phyloP scores from a whole-genome alignment of 1,139 yeast genomes.

The Magnusiomyces ingens region DNA sequence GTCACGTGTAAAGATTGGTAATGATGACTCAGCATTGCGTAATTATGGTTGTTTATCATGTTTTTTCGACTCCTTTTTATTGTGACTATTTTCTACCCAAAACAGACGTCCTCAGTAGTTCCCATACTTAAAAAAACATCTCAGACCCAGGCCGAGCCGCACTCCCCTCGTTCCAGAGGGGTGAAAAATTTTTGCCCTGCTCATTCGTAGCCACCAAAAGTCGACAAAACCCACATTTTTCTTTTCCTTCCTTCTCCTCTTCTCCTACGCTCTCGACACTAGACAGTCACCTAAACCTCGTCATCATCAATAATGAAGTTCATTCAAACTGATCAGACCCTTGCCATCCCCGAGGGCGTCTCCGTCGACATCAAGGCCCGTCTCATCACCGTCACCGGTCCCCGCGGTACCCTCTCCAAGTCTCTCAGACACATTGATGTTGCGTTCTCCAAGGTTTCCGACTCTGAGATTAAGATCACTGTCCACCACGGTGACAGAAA shows the following conservation, averaged over 20 bases:
- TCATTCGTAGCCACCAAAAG: too few species aligned
- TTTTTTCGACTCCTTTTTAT: too few species aligned
- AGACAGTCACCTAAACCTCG: neutral
- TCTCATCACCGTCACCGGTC: conserved; percentile 86
- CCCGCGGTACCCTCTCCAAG: conserved; percentile 94
- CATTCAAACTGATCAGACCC: conserved; percentile 89
- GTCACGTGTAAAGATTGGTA: too few species aligned
- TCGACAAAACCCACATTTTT: neutral
- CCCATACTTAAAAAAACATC: too few species aligned
- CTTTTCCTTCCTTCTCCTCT: neutral
- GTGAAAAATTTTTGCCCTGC: neutral
- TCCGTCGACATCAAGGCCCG: conserved; percentile 89
- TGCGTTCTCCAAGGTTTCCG: conserved; percentile 71
- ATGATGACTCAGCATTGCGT: too few species aligned
- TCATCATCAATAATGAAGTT: conserved; percentile 58
- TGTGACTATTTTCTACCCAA: neutral
- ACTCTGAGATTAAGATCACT: conserved; percentile 73
- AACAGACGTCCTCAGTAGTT: too few species aligned
- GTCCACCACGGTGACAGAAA: conserved; percentile 99
- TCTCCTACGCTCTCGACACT: conserved; percentile 4
- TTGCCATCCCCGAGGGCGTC: conserved; percentile 93
- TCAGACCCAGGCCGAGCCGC: too few species aligned
- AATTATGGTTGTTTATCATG: too few species aligned
- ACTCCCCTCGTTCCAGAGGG: neutral
- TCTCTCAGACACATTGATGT: conserved; percentile 93